Base-by-base conservation (phyloP, 768 basidiomycete genomes). In the Trametes cinnabarina region DNA sequence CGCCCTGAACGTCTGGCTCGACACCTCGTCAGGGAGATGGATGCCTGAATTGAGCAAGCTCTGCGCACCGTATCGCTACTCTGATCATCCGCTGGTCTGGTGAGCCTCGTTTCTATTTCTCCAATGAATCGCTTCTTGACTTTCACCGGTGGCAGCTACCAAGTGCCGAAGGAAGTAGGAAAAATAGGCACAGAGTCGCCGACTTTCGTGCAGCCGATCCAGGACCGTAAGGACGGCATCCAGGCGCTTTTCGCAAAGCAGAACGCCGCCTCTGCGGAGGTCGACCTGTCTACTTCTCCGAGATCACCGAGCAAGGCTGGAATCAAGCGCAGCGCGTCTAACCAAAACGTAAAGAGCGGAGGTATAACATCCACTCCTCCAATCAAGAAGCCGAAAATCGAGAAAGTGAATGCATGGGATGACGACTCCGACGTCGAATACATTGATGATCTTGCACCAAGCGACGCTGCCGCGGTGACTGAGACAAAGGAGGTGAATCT, bases 91-190 rank as follows among this genome's bases (percentile, higher is more conserved):
- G 8, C 75, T 96, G 1, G 83, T 88, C 58, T 93, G 89, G 90
- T 92, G 61, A 47, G 83, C 73, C 14, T 34, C 26, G 30, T 7
- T 32, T 6, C 12, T 32, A 12, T 12, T 6, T 12, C 12, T 32
- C 30, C 30, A 32, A 32, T 12, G 30, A 12, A 12, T 32, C 30
- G 30, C 30, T 32, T 32, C 30, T 12, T 12, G 30, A 32, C 12
- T 32, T 12, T 12, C 7, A 32, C 30, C 17, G 28, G 48, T 35
- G 22, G 30, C 61, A 95, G 94, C 66, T 97, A 95, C 68, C 83
- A 82, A 56, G 95, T 97, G 0, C 92, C 92, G 0, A 84, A 83
- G 63, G 95, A 97, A 75, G 86, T 97, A 0, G 95, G 94, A 0
- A 95, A 89, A 72, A 89, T 98, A 3, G 92, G 92, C 8, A 84